Conservation (phyloP, 345 rosid genomes). For the Kandelia obovata region DNA sequence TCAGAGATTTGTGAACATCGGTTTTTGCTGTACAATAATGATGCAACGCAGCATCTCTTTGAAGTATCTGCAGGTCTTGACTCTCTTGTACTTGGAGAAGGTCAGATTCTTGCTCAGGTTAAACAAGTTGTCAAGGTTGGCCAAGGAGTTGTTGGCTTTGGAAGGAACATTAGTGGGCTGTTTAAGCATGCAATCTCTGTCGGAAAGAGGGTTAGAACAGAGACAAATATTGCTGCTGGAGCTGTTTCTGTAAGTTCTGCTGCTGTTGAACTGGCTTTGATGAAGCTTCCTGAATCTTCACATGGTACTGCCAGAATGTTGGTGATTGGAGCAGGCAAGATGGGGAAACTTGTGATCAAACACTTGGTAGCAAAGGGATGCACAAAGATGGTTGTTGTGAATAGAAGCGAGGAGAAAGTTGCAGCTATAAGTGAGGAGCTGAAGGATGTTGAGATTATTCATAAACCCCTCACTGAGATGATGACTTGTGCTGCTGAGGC, state of each 20-base stretch:
- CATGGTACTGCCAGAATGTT: conserved; percentile 39
- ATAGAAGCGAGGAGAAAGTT: conserved; percentile 74
- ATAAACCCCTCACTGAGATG: conserved; percentile 70
- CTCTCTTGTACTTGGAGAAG: conserved; percentile 50
- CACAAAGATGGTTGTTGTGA: conserved; percentile 43
- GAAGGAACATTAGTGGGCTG: conserved; percentile 47
- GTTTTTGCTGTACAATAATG: conserved; percentile 77
- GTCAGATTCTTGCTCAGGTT: conserved; percentile 52
- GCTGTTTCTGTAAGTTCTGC: conserved; percentile 54
- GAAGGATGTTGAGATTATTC: conserved; percentile 57
- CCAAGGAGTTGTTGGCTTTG: conserved; percentile 50
- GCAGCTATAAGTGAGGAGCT: conserved; percentile 75
- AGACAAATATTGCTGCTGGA: conserved; percentile 46
- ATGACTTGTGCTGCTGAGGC: conserved; percentile 69
- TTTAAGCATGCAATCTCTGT: conserved; percentile 48
- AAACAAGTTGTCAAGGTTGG: conserved; percentile 53
- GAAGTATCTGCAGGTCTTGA: conserved; percentile 95
- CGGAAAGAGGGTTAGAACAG: conserved; percentile 49
- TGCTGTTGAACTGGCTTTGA: conserved; percentile 45
- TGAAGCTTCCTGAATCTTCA: conserved; percentile 40
- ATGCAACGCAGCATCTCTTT: conserved; percentile 78
- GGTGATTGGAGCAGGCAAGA: conserved; percentile 51
- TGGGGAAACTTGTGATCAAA: conserved; percentile 55
- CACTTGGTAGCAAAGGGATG: conserved; percentile 55
- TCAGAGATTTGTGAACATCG: conserved; percentile 64